Conservation (phyloP, 2,329 filamentous ascomycete species). For the Chrysosporium keratinophilum region DNA sequence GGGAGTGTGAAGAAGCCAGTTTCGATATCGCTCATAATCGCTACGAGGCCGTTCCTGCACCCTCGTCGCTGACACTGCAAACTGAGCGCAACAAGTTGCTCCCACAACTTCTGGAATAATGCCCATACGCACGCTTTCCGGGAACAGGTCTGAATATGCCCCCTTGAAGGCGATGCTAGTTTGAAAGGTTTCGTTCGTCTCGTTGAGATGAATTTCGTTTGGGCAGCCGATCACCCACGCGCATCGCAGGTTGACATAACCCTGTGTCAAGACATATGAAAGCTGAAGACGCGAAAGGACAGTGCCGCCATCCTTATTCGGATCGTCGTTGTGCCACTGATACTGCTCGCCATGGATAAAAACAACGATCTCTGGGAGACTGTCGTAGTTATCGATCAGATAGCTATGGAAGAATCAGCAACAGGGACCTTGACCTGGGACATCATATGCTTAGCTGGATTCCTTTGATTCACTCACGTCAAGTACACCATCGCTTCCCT, state of each 20-base stretch:
- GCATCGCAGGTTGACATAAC: constrained; percentile 49
- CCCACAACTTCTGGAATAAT: constrained; percentile 36
- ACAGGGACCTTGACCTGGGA: not conserved
- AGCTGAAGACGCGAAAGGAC: constrained; percentile 39
- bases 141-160: constrained; percentile 42
- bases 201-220: constrained; percentile 18
- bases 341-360: constrained; percentile 37
- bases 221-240: constrained; percentile 44
- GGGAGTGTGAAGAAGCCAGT: constrained; percentile 47
- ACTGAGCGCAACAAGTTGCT: constrained; percentile 50
- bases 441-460: not conserved
- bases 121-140: constrained; percentile 14
- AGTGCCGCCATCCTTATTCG: constrained; percentile 39
- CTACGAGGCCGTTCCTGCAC: constrained; percentile 37
- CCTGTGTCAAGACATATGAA: constrained; percentile 37
- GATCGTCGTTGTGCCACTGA: constrained; percentile 46
- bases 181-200: constrained; percentile 28
- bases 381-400: constrained; percentile 43
- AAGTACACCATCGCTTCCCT: constrained; percentile 47
- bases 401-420: constrained; percentile 25
- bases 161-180: constrained; percentile 41
- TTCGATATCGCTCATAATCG: constrained; percentile 44
- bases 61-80: constrained; percentile 46
- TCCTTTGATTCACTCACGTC: constrained; percentile 18
- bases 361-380: constrained; percentile 36